Conservation (phyloP, 2,329 filamentous ascomycete species). For the Aspergillus japonicus region DNA sequence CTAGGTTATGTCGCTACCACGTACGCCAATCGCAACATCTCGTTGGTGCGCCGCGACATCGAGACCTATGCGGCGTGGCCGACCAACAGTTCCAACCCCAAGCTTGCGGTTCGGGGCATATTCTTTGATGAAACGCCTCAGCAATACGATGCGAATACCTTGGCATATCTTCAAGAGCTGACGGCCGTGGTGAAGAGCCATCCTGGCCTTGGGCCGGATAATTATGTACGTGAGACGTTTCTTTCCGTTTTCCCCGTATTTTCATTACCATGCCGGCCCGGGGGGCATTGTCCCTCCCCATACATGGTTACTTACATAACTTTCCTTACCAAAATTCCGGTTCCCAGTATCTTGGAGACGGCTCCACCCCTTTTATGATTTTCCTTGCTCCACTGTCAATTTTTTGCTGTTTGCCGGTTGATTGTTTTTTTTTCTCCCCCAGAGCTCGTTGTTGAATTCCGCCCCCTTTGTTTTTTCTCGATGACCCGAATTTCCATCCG, state of each 20-base stretch:
- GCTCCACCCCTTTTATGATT: neutral
- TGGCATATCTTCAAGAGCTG: conserved; percentile 36
- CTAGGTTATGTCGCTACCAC: conserved; percentile 53
- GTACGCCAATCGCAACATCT: conserved; percentile 45
- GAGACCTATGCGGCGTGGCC: conserved; percentile 48
- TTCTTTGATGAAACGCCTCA: conserved; percentile 52
- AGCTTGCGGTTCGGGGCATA: conserved; percentile 47
- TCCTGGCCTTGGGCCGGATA: conserved; percentile 35
- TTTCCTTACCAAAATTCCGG: neutral
- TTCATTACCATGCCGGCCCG: conserved; percentile 2
- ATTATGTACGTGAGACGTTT: conserved; percentile 35
- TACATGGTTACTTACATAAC: neutral
- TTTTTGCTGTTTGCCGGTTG: neutral
- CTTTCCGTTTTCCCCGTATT: conserved; percentile 5
- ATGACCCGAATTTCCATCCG: neutral
- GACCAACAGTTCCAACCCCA: conserved; percentile 32
- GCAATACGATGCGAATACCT: conserved; percentile 31
- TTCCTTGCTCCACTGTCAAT: neutral
- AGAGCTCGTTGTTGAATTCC: neutral
- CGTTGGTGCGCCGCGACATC: conserved; percentile 45
- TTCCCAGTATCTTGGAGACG: neutral
- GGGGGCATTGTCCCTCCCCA: neutral
- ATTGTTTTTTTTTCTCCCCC: neutral
- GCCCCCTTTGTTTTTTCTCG: neutral
- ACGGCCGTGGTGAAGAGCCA: conserved; percentile 32